A percentile compares a stretch with the other conserved stretches of the same genome.
phyloP scores from a whole-genome alignment of 2,329 filamentous ascomycete species.

The Trichoderma polysporum region DNA sequence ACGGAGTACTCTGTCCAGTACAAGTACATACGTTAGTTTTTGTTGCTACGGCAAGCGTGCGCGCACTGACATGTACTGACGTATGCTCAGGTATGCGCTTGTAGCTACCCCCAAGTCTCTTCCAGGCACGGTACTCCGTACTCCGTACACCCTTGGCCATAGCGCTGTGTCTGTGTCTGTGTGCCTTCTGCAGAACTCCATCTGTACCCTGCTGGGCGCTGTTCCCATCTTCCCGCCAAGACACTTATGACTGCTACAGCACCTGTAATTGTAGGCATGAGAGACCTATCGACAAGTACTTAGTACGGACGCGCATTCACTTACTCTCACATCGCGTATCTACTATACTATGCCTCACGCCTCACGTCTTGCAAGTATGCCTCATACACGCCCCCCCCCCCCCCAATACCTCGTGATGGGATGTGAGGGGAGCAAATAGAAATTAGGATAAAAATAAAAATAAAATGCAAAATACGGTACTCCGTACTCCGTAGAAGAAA shows the following conservation, averaged over 20 bases:
- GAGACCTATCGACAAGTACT: not conserved
- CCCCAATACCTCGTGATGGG: not conserved
- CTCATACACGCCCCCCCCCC: not conserved
- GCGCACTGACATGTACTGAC: slow-evolving; percentile 11
- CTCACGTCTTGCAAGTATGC: not conserved
- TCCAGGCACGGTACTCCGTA: not conserved
- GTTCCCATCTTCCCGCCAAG: not conserved
- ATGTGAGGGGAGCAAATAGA: not conserved
- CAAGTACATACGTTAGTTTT: not conserved
- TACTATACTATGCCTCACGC: not conserved
- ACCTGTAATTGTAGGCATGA: too few species aligned
- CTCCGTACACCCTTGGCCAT: not conserved
- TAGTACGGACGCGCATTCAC: not conserved
- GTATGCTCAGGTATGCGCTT: not conserved
- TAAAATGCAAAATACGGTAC: too few species aligned
- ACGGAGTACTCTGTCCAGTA: not conserved
- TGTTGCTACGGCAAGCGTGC: not conserved
- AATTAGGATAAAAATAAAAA: not conserved
- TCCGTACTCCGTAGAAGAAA: too few species aligned
- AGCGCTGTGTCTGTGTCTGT: not conserved
- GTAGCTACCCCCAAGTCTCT: not conserved
- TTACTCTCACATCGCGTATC: too few species aligned
- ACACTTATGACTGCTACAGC: too few species aligned
- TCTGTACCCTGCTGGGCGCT: not conserved
- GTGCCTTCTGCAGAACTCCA: not conserved